Percentiles rank a stretch among this genome's conserved stretches.
phyloP scores from a whole-genome alignment of 805 yeast species.

The Pichia thaimueangensis region DNA sequence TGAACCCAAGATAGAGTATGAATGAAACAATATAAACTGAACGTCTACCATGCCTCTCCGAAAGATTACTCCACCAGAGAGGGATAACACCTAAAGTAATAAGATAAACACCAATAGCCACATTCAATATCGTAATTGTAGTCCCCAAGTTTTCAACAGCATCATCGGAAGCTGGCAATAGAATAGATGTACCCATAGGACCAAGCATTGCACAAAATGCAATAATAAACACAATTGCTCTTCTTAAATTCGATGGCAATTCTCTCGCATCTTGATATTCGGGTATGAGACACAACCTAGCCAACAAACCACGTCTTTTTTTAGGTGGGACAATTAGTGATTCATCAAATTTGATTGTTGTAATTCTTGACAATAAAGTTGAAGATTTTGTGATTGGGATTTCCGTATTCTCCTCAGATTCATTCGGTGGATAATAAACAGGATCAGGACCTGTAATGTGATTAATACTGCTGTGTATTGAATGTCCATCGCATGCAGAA shows the following conservation, averaged over 20 bases:
- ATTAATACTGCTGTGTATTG: neutral
- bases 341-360: conserved; percentile 23
- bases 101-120: conserved; percentile 75
- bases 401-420: neutral
- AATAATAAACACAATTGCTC: conserved; percentile 52
- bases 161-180: conserved; percentile 69
- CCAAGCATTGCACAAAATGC: conserved; percentile 75
- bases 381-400: conserved; percentile 8
- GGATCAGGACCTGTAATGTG: neutral
- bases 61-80: conserved; percentile 81
- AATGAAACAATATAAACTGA: conserved; percentile 68
- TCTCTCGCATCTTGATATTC: conserved; percentile 71
- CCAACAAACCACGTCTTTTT: conserved; percentile 55
- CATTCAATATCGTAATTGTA: conserved; percentile 53
- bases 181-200: conserved; percentile 84
- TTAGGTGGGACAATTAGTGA: conserved; percentile 29
- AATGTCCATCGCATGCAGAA: neutral
- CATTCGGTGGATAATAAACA: neutral
- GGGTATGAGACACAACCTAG: conserved; percentile 47
- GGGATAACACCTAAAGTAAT: conserved; percentile 74
- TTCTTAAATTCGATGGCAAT: conserved; percentile 46
- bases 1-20: conserved; percentile 53
- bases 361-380: conserved; percentile 11
- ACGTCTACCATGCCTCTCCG: conserved; percentile 71
- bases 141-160: conserved; percentile 52